A percentile compares a stretch with the other conserved stretches of the same genome.
Conservation (phyloP, 768 basidiomycete species). For the Termitomyces sp. region DNA sequence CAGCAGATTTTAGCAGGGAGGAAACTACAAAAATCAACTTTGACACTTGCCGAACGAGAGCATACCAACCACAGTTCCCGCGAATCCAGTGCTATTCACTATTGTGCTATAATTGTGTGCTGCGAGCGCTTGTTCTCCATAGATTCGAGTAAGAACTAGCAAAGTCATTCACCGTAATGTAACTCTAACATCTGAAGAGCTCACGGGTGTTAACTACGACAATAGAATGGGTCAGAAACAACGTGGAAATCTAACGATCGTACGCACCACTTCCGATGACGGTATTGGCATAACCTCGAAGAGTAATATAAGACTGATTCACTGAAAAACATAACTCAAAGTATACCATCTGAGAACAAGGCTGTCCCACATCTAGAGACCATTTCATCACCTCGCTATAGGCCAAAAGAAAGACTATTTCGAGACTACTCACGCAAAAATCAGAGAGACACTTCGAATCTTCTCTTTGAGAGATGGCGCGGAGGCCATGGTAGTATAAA, state of each 20-base stretch:
- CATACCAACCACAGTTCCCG: constrained; percentile 10
- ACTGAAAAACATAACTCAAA: not conserved
- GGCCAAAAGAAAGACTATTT: not conserved
- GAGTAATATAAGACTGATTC: not conserved
- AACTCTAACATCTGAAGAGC: not conserved
- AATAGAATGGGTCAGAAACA: not conserved
- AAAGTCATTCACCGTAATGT: too few species aligned
- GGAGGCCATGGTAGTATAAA: not conserved
- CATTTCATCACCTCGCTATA: not conserved
- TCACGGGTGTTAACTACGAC: constrained; percentile 7
- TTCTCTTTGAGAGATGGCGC: not conserved
- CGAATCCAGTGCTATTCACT: constrained; percentile 8
- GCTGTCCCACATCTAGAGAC: constrained; percentile 2
- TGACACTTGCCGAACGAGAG: constrained; percentile 4
- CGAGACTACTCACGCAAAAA: not conserved
- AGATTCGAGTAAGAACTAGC: constrained; percentile 7
- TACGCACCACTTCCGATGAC: constrained; percentile 9
- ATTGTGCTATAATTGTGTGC: constrained; percentile 9
- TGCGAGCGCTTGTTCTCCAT: constrained; percentile 3
- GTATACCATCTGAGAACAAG: constrained; percentile 2
- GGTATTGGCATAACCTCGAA: constrained; percentile 6
- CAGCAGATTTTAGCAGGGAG: not conserved
- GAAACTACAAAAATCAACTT: not conserved
- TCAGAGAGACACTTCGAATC: not conserved
- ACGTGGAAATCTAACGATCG: not conserved